Base-by-base conservation (phyloP, 225 moss, liverwort and hornwort species). In the Physcomitrellopsis africana region DNA sequence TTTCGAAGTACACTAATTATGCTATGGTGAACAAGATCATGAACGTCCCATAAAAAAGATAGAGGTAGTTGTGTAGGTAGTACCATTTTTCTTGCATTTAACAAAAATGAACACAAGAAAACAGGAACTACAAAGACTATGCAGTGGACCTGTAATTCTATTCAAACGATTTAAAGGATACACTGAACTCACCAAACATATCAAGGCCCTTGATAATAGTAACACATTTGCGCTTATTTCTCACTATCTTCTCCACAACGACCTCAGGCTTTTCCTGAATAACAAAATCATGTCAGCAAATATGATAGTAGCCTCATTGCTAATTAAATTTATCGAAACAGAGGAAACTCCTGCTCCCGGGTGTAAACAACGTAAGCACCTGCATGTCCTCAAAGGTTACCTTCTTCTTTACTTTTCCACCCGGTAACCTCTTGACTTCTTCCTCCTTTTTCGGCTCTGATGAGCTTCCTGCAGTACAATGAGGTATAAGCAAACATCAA, bases 401-500 rank as follows among this genome's bases (percentile, higher is more conserved):
- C 99, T 99, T 99, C 90, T 95, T 99, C 93, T 99, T 99, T 82
- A 95, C 95, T 89, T 99, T 99, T 56, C 99, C 99, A 69, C 99
- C 99, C 52, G 99, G 99, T 82, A 99, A 79, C 75, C 88, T 95
- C 84, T 99, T 99, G 45, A 95, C 95, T 81, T 95, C 99, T 59
- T 99, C 95, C 74, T 87, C 87, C 80, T 89, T 87, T 79, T 92
- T 95, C 70, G 83, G 72, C 37, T 92, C 95, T 63, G 97, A 95
- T 51, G 95, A 90, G 84, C 93, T 95, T 77, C 95, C 99, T 99
- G 85, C 68, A 79, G 29, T 23, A 60, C 60, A 42, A 1, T 64
- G 9, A 65, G 64, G 15, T 58, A 57, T 78, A 29, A 85, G 64
- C 41, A 60, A 37, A 37, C 5, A 37, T 37, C 32, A 37, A 7